Conservation (phyloP, 2,329 filamentous ascomycete genomes). For the Remersonia thermophila region DNA sequence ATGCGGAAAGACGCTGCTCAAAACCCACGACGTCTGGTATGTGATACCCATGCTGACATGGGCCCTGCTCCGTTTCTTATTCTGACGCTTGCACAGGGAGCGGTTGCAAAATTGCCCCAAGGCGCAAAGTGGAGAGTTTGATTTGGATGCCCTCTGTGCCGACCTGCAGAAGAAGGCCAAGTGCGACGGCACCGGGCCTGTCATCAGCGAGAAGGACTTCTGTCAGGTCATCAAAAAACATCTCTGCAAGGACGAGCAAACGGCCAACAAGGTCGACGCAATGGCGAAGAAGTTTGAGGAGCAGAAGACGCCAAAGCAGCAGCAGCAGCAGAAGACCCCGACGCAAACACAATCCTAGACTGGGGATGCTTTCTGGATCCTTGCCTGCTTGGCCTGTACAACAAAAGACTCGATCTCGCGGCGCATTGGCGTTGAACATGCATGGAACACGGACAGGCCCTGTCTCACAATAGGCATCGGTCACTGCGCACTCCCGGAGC, state of each 20-base stretch:
- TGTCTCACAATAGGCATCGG: neutral
- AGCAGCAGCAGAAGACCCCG: no score
- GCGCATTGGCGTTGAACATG: no score
- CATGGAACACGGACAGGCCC: no score
- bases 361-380: no score
- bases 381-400: no score
- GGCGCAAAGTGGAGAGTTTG: conserved; percentile 82
- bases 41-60: conserved; percentile 24
- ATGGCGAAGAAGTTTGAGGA: no score
- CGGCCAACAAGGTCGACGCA: neutral
- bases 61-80: no score
- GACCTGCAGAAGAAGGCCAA: conserved; percentile 93
- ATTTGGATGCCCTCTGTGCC: conserved; percentile 83
- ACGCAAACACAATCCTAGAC: no score
- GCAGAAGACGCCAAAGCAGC: no score
- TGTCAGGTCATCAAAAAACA: conserved; percentile 62
- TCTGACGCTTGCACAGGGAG: conserved; percentile 57
- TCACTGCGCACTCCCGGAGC: no score
- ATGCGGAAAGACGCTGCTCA: conserved; percentile 51
- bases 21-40: conserved; percentile 89
- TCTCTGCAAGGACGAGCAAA: conserved; percentile 27
- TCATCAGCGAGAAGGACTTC: conserved; percentile 81
- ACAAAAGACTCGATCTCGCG: no score
- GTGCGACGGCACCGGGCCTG: conserved; percentile 81
- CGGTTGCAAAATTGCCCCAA: conserved; percentile 76